phyloP scores from a whole-genome alignment of 805 yeast species.

The Monosporozyma siamensis region DNA sequence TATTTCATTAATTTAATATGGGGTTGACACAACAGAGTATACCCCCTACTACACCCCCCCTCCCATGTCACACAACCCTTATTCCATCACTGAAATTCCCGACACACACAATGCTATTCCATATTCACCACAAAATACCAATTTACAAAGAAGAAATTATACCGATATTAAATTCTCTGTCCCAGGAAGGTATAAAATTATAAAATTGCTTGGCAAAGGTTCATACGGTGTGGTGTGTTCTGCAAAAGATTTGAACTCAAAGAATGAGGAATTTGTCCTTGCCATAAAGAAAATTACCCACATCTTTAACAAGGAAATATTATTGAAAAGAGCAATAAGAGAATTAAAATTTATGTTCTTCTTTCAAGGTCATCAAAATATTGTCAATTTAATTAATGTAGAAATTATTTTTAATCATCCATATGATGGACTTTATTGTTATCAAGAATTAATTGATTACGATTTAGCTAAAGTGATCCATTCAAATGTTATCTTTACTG shows the following conservation, averaged over 20 bases:
- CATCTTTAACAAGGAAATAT: conserved; percentile 56
- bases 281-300: conserved; percentile 78
- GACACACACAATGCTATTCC: no score
- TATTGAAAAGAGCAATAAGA: conserved; percentile 71
- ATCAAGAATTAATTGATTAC: conserved; percentile 74
- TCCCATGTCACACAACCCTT: no score
- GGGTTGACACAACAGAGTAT: conserved; percentile 97
- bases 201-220: conserved; percentile 64
- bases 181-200: conserved; percentile 50
- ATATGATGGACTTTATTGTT: conserved; percentile 80
- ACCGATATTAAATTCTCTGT: conserved; percentile 53
- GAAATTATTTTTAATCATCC: conserved; percentile 60
- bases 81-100: no score
- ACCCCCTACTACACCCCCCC: conserved; percentile 69
- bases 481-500: conserved; percentile 68
- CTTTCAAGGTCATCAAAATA: conserved; percentile 80
- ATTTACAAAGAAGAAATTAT: conserved; percentile 24
- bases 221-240: conserved; percentile 82
- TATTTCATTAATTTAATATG: conserved; percentile 90
- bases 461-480: conserved; percentile 78
- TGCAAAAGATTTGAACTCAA: conserved; percentile 35
- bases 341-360: conserved; percentile 74
- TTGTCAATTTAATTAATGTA: conserved; percentile 62
- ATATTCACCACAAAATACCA: no score
- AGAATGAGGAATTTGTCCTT: conserved; percentile 21